phyloP scores from a whole-genome alignment of 345 rosid genomes.

The Citropsis articulata region DNA sequence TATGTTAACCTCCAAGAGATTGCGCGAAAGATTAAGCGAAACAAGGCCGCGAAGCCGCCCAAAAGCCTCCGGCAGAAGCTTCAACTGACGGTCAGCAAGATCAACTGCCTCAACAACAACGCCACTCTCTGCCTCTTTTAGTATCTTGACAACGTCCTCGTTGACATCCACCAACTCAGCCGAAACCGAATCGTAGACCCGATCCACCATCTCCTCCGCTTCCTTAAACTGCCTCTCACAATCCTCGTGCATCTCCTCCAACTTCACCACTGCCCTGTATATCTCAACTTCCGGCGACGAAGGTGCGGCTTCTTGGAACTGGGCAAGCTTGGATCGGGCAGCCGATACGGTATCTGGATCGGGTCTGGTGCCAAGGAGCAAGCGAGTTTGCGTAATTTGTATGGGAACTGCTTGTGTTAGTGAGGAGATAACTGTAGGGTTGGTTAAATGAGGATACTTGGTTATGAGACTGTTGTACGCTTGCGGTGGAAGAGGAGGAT shows the following conservation, averaged over 20 bases:
- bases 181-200: conserved; percentile 40
- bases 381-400: conserved; percentile 46
- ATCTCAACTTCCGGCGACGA: conserved; percentile 52
- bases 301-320: conserved; percentile 40
- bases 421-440: conserved; percentile 44
- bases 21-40: conserved; percentile 65
- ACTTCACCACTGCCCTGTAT: conserved; percentile 49
- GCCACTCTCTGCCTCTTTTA: conserved; percentile 42
- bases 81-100: conserved; percentile 60
- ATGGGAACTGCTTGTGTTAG: conserved; percentile 52
- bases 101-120: conserved; percentile 50
- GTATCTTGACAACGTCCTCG: conserved; percentile 55
- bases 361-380: conserved; percentile 63
- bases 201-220: conserved; percentile 59
- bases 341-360: conserved; percentile 58
- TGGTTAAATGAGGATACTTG: conserved; percentile 43
- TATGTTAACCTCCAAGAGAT: conserved; percentile 59
- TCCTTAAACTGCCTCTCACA: conserved; percentile 60
- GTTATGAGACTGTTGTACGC: conserved; percentile 29
- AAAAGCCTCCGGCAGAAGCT: conserved; percentile 73
- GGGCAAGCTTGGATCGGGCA: conserved; percentile 58
- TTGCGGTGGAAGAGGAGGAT: conserved; percentile 40
- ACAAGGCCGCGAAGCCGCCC: conserved; percentile 60
- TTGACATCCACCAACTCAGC: conserved; percentile 39
- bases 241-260: conserved; percentile 64